Conservation (phyloP, 2,329 filamentous ascomycete species). For the Aaosphaeria pasadenensis region DNA sequence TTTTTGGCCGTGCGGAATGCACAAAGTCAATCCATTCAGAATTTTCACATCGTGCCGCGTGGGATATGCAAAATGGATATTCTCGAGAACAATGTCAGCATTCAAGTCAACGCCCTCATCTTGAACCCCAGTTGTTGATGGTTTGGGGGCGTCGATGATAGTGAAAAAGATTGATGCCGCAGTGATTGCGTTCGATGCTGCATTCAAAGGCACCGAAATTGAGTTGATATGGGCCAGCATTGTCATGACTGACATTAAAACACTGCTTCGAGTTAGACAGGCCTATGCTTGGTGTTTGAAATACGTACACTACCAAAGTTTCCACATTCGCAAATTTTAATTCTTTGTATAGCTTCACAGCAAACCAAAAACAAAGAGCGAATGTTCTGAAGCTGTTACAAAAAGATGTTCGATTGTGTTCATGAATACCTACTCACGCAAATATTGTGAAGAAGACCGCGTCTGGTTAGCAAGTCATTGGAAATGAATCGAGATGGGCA, state of each 20-base stretch:
- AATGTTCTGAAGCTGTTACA: slow-evolving; percentile 1
- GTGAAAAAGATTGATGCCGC: slow-evolving; percentile 6
- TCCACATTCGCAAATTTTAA: slow-evolving; percentile 1
- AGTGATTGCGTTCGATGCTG: slow-evolving; percentile 3
- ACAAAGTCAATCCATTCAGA: slow-evolving; percentile 75
- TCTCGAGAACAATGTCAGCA: slow-evolving; percentile 65
- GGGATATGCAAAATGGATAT: slow-evolving; percentile 87
- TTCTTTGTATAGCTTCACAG: slow-evolving; percentile 3
- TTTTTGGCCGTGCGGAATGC: slow-evolving; percentile 79
- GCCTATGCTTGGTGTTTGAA: not conserved
- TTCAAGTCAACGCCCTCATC: slow-evolving; percentile 7
- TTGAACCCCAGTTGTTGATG: not conserved
- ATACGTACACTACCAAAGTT: slow-evolving; percentile 5
- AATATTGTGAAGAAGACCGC: slow-evolving; percentile 5
- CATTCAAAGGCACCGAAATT: slow-evolving; percentile 3
- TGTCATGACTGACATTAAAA: slow-evolving; percentile 8
- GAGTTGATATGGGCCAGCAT: slow-evolving; percentile 7
- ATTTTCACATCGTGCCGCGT: slow-evolving; percentile 83
- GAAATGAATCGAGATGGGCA: not conserved
- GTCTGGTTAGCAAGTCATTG: not conserved
- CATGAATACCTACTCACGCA: not conserved
- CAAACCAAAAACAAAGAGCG: slow-evolving; percentile 7
- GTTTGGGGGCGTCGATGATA: slow-evolving; percentile 10
- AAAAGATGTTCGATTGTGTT: not conserved
- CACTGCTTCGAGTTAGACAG: slow-evolving; percentile 1